phyloP scores from a whole-genome alignment of 2,329 filamentous ascomycete genomes.

The Fusarium foetens region DNA sequence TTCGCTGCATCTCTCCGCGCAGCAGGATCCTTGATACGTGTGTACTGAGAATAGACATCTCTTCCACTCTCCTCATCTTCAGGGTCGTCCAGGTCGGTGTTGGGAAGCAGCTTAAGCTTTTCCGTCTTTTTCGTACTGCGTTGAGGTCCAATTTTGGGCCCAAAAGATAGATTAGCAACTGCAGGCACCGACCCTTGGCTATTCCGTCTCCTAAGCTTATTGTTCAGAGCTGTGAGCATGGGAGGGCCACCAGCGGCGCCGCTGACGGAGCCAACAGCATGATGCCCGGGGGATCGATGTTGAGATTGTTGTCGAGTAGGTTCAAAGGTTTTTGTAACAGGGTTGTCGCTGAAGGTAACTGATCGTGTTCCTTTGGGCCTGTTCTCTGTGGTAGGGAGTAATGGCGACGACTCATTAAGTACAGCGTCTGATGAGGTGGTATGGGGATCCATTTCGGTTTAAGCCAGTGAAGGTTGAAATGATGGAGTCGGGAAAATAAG shows the following conservation, averaged over 20 bases:
- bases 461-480: slow-evolving; percentile 19
- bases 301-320: slow-evolving; percentile 51
- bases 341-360: slow-evolving; percentile 82
- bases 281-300: slow-evolving; percentile 46
- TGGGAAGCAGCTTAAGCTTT: slow-evolving; percentile 96
- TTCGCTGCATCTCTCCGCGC: slow-evolving; percentile 91
- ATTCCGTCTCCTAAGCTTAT: slow-evolving; percentile 85
- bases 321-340: slow-evolving; percentile 70
- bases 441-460: slow-evolving; percentile 43
- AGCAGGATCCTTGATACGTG: slow-evolving; percentile 95
- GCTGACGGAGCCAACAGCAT: slow-evolving; percentile 42
- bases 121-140: slow-evolving; percentile 94
- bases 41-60: slow-evolving; percentile 98
- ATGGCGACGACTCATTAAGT: slow-evolving; percentile 50
- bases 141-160: slow-evolving; percentile 88
- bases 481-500: slow-evolving; percentile 7
- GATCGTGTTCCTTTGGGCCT: slow-evolving; percentile 65
- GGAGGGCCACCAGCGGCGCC: slow-evolving; percentile 57
- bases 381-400: slow-evolving; percentile 47
- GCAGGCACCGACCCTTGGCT: slow-evolving; percentile 71
- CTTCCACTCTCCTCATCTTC: slow-evolving; percentile 88
- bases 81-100: slow-evolving; percentile 83
- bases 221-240: slow-evolving; percentile 84
- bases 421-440: slow-evolving; percentile 29
- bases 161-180: slow-evolving; percentile 49